Base-by-base conservation (phyloP, 2,329 filamentous ascomycete species). In the Nakataea oryzae region DNA sequence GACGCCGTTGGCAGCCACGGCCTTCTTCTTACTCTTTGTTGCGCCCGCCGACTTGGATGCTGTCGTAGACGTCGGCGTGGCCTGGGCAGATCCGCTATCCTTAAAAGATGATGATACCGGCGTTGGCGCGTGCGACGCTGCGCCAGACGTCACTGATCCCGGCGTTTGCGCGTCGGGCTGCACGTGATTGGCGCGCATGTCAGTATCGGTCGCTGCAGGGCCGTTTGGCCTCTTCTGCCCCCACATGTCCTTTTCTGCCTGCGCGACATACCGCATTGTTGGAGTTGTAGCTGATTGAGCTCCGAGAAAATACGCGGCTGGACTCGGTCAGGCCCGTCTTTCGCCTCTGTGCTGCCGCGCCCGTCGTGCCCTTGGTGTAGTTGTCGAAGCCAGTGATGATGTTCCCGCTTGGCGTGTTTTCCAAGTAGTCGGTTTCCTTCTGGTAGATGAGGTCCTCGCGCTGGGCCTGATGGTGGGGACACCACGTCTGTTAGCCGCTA, bases 381-480 rank as follows among this genome's bases (percentile, higher is more conserved):
- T 92, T 96, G 74, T 99, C 95, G 74, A 99, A 99, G 27, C 95
- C 95, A 59, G 90, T 92, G 73, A 99, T 93, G 72, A 99, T 97
- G 77, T 99, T 99, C 57, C 95, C 95, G 68, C 81, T 86, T 17
- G 87, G 88, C 5, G 92, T 96, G 70, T 91, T 91, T 74, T 97
- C 93, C 60, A 99, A 86, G 74, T 99, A 99, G 24, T 87, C 83
- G 63, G 87, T 86, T 74, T 99, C 95, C 70, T 91, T 88, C 66
- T 88, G 86, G 71, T 84, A 86, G 69, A 99, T 97, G 66, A 84
- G 83, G 59, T 96, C 90, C 78, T 99, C 95, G 63, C 68, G 64
- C 9, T 54, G 27, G 56, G 62, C 58, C 58, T 59, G 24, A 28
- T 6, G 12, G 50, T 28, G 26, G 3, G 17, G 8, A 27, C n/a